Conservation (phyloP, 2,329 filamentous ascomycete species). For the Colletotrichum viniferum region DNA sequence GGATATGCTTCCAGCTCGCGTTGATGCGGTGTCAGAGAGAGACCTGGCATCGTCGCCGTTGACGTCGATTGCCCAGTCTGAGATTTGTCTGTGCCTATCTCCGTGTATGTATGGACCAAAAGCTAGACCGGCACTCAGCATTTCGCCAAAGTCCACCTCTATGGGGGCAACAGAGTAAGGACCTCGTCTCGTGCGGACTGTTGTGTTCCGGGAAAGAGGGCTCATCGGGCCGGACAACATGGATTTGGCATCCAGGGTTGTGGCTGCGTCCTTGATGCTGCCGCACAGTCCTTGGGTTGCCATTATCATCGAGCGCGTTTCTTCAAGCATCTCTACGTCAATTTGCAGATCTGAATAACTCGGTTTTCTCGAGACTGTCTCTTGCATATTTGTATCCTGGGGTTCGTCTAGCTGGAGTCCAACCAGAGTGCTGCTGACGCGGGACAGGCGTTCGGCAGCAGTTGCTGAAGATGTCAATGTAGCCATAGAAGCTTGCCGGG, state of each 20-base stretch:
- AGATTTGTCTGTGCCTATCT: neutral
- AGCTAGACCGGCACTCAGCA: neutral
- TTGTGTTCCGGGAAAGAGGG: neutral
- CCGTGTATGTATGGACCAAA: neutral
- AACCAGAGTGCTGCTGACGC: neutral
- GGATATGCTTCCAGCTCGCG: neutral
- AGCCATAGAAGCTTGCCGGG: neutral
- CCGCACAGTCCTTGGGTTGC: neutral
- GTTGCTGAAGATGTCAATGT: neutral
- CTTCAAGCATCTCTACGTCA: neutral
- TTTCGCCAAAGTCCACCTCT: neutral
- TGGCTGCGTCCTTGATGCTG: neutral
- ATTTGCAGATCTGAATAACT: neutral
- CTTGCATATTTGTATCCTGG: neutral
- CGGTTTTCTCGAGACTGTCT: neutral
- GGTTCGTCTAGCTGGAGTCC: neutral
- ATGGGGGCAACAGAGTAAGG: neutral
- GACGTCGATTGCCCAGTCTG: neutral
- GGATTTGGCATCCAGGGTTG: neutral
- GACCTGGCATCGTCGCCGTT: neutral
- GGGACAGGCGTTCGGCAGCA: accelerated
- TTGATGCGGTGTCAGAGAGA: neutral
- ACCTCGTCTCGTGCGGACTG: neutral
- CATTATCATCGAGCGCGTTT: neutral
- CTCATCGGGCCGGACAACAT: neutral